These are phyloP conservation scores for Penicillium oxalicum DNA, from an alignment of 2,329 filamentous ascomycete genomes.

Conservation along the genomic window DNA sequence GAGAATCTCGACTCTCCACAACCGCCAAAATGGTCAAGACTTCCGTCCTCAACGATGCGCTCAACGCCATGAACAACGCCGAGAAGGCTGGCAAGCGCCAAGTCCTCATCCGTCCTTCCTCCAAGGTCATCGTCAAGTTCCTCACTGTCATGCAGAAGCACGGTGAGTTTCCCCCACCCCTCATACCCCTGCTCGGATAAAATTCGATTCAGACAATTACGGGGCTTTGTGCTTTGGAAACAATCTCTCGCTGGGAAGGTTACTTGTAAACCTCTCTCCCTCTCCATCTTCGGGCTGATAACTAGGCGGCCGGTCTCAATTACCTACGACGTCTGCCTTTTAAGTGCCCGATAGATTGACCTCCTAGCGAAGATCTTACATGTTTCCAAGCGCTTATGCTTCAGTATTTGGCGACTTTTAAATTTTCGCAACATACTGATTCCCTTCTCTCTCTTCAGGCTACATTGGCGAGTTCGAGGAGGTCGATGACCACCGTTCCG, in stretches of 20 bases:
- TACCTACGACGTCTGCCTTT: conserved; percentile 92
- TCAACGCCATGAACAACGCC: conserved; percentile 99
- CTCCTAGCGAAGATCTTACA: conserved; percentile 85
- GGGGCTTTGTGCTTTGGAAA: too few species aligned
- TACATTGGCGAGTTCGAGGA: conserved; percentile 99
- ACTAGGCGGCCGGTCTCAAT: conserved; percentile 93
- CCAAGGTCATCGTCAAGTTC: conserved; percentile 99
- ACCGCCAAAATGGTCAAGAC: conserved; percentile 96
- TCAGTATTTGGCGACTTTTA: conserved; percentile 84
- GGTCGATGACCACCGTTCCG: conserved; percentile 97
- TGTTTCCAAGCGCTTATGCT: conserved; percentile 63
- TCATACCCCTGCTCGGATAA: too few species aligned
- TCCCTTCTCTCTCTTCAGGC: conserved; percentile 50
- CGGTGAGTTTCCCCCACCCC: conserved; percentile 68
- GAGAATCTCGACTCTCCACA: conserved; percentile 44
- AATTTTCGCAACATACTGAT: conserved; percentile 81
- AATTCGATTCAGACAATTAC: too few species aligned
- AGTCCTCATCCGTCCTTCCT: conserved; percentile 94
- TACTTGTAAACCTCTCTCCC: not conserved
- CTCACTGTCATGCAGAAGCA: conserved; percentile 98
- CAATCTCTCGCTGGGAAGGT: not conserved
- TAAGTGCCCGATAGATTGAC: conserved; percentile 98
- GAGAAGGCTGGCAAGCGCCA: conserved; percentile 99
- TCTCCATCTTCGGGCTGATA: conserved; percentile 83
- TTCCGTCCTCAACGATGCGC: conserved; percentile 98